Conservation (phyloP, 345 rosid genomes). For the Brassica carinata region DNA sequence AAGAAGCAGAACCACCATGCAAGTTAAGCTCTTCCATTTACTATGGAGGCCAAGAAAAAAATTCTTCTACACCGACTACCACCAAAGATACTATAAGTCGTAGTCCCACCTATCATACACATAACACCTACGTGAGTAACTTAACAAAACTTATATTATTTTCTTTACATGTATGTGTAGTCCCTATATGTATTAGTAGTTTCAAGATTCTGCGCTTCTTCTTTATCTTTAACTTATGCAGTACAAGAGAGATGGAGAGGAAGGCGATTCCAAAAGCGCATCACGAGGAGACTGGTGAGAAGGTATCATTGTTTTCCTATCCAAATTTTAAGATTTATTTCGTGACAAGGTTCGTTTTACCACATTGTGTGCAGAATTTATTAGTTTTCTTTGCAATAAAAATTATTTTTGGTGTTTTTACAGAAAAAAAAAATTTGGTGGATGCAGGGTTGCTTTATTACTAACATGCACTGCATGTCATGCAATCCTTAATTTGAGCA, state of each 20-base stretch:
- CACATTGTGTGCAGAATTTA: constrained; percentile 11
- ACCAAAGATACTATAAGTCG: constrained; percentile 45
- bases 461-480: constrained; percentile 28
- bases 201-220: constrained; percentile 4
- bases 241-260: constrained; percentile 63
- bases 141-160: not conserved
- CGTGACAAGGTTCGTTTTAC: constrained; percentile 8
- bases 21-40: constrained; percentile 79
- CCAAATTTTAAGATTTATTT: not conserved
- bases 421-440: too few species aligned
- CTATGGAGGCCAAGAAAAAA: constrained; percentile 89
- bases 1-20: constrained; percentile 70
- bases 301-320: constrained; percentile 46
- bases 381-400: not conserved
- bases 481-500: constrained; percentile 8
- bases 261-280: constrained; percentile 58
- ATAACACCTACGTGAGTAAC: constrained; percentile 3
- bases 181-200: not conserved
- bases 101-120: constrained; percentile 30
- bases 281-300: constrained; percentile 98
- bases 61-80: constrained; percentile 52
- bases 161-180: not conserved
- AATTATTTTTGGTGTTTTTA: not conserved
- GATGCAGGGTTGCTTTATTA: constrained; percentile 59
- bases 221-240: constrained; percentile 23